Percentiles rank a stretch among this genome's conserved stretches.
phyloP scores from a whole-genome alignment of 1,284 basidiomycete genomes.

The Heliocybe sulcata region DNA sequence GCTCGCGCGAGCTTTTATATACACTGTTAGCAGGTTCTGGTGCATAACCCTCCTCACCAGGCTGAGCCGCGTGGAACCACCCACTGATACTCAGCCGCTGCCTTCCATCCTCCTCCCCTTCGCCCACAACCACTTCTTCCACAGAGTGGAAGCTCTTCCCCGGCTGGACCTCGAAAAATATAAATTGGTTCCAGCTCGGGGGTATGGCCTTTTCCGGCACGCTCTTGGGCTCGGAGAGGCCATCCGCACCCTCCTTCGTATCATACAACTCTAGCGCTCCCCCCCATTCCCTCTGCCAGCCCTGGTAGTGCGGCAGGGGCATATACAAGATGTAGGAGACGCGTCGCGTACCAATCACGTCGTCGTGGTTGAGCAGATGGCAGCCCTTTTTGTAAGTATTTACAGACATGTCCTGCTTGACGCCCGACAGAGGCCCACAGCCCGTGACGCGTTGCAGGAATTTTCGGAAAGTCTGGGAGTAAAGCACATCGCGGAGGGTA shows the following conservation, averaged over 20 bases:
- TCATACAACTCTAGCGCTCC: conserved; percentile 97
- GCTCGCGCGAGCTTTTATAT: conserved; percentile 68
- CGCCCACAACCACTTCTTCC: conserved; percentile 88
- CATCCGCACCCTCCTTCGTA: conserved; percentile 36
- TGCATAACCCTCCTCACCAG: conserved; percentile 85
- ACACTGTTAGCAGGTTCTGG: conserved; percentile 33
- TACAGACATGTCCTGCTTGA: conserved; percentile 94
- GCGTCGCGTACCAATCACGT: conserved; percentile 92
- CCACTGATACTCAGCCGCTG: conserved; percentile 87
- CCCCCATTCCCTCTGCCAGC: conserved; percentile 80
- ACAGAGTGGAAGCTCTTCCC: conserved; percentile 96
- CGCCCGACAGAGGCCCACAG: conserved; percentile 87
- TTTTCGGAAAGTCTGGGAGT: conserved; percentile 78
- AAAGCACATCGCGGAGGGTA: conserved; percentile 86
- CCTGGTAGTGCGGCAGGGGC: conserved; percentile 72
- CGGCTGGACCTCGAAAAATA: conserved; percentile 90
- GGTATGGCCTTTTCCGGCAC: conserved; percentile 60
- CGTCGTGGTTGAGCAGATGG: conserved; percentile 96
- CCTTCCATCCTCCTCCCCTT: conserved; percentile 52
- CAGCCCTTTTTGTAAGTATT: conserved; percentile 89
- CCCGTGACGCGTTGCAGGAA: conserved; percentile 89
- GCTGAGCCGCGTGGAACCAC: conserved; percentile 93
- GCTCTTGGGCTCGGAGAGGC: conserved; percentile 53
- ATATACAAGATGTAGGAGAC: conserved; percentile 98
- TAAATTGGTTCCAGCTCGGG: conserved; percentile 94